Base-by-base conservation (phyloP, 2,329 filamentous ascomycete genomes). In the Colletotrichum shisoi region DNA sequence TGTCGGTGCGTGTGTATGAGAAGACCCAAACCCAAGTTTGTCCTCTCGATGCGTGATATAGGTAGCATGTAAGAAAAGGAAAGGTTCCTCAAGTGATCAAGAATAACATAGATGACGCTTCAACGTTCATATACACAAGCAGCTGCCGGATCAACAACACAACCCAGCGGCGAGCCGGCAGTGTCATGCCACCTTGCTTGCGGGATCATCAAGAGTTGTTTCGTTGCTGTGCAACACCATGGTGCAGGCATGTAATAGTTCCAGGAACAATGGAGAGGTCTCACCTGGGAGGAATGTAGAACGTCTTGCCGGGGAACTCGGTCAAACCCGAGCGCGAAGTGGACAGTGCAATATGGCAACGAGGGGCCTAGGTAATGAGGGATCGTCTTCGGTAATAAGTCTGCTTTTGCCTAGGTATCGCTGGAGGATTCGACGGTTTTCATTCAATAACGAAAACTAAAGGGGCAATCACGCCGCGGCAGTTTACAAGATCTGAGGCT, bases 281-380 rank as follows among this genome's bases (percentile, higher is more conserved):
- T 70, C 56, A 69, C 69, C 60, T 48, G 12, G 27, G 24, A 64
- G 57, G 67, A 70, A 70, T 70, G 67, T 39, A 62, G n/a, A 62
- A 21, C 51, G 48, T 49, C 40, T 49, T 56, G 54, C 65, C 48
- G 8, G 56, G 61, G 21, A 68, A 60, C 61, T 68, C 54, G 6
- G 40, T n/a, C 42, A 21, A 40, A 19, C 19, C 27, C 21, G 7
- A 37, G 21, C 49, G 57, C 27, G 19, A 51, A 27, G 27, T 8
- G 56, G 34, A 42, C 40, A 34, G 61, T 12, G 27, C 19, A 24
- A 57, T 44, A 40, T 27, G 31, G 24, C 39, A 54, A 54, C 40
- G 19, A 57, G 37, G 19, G n/a, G 19, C n/a, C 39, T 51, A 49
- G 56, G 62, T 42, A 11, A 19, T 31, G 37, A 54, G 19, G n/a